Conservation (phyloP, 306 rosid species). For the Adenanthera pavonina region DNA sequence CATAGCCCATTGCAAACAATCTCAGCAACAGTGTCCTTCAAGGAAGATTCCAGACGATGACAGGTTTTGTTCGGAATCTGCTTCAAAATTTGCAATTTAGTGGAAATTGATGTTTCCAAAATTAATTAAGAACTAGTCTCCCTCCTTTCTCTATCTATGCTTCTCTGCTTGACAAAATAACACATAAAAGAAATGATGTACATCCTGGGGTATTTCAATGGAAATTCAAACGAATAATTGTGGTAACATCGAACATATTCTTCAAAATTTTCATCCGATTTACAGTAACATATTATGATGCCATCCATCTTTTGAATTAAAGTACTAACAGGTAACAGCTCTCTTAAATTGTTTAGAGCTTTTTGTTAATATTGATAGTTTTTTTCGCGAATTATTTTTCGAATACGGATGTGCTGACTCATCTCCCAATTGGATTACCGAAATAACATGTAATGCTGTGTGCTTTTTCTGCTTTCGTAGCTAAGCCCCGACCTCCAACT, state of each 20-base stretch:
- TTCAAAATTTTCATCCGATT: background rate
- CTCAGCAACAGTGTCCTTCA: constrained; percentile 42
- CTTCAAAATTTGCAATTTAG: constrained; percentile 44
- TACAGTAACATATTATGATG: background rate
- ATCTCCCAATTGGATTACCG: background rate
- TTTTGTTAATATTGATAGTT: background rate
- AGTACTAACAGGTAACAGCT: background rate
- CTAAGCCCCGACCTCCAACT: background rate
- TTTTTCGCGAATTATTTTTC: background rate
- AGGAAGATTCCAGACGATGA: constrained; percentile 25
- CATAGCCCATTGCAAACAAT: constrained; percentile 75
- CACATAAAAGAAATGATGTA: background rate
- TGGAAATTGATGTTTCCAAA: constrained; percentile 30
- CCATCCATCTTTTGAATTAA: background rate
- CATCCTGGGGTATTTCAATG: background rate
- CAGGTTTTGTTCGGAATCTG: constrained; percentile 26
- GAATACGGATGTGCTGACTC: background rate
- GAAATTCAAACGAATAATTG: background rate
- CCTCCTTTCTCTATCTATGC: background rate
- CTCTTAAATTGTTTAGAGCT: background rate
- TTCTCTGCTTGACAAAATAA: background rate
- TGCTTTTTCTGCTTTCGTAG: background rate
- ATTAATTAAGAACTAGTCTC: background rate
- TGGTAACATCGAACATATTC: background rate
- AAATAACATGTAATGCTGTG: background rate